Evolutionary conservation across 805 yeast species (phyloP).

Genomic region (Spathaspora gorwiae): DNA sequence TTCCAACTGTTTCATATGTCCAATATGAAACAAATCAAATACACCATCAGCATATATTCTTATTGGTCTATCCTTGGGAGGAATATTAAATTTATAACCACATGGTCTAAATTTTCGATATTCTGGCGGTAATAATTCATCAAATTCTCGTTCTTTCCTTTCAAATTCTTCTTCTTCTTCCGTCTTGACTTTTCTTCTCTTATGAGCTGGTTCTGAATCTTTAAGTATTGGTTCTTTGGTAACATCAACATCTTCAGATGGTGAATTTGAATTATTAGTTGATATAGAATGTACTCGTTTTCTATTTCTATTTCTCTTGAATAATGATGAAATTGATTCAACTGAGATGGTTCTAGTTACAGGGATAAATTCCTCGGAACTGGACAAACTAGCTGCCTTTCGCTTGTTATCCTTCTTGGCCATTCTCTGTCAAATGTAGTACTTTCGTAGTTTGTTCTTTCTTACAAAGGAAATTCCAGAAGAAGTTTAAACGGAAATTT

Average conservation of each 20-base stretch:
- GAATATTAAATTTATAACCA: conserved; percentile 74
- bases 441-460: too few species aligned
- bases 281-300: conserved; percentile 8
- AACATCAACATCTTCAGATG: conserved; percentile 10
- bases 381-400: neutral
- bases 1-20: conserved; percentile 96
- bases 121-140: conserved; percentile 62
- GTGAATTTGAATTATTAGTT: neutral
- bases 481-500: too few species aligned
- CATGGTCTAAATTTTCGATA: conserved; percentile 72
- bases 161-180: conserved; percentile 28
- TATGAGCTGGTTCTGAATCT: conserved; percentile 7
- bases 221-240: neutral
- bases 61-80: conserved; percentile 81
- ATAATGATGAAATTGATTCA: conserved; percentile 33
- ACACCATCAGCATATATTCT: conserved; percentile 98
- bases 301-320: conserved; percentile 24
- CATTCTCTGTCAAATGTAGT: neutral
- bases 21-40: conserved; percentile 92
- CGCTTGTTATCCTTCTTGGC: neutral
- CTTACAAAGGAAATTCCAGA: too few species aligned
- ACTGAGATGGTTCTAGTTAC: conserved; percentile 35
- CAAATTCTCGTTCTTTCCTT: conserved; percentile 55
- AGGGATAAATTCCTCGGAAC: conserved; percentile 1
- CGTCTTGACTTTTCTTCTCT: conserved; percentile 22